Evolutionary conservation across 108 stramenopile species (phyloP), one percentile per base, ranked within the genome.

Genomic region (Epithemia pelagica): DNA sequence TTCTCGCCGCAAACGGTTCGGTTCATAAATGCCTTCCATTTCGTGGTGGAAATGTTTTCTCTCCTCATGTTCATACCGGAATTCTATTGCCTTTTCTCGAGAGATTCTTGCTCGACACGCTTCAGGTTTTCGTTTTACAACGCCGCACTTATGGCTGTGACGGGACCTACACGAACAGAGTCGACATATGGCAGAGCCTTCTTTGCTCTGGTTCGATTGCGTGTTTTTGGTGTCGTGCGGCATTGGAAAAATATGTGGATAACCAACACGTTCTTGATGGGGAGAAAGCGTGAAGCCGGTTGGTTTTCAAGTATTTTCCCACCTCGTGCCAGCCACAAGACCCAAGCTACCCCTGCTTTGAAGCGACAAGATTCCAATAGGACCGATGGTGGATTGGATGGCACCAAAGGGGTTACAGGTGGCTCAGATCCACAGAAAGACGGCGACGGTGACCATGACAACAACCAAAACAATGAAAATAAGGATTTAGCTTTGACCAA

Each of bases 211-310:
- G 53, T 86, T 54, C 76, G 77, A 15, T 73, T 94, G 30, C 76
- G 92, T 52, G 74, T 94, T 19, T 94, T 94, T 78, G 87, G 85
- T 20, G 64, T 89, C 25, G 81, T 94, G 26, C 86, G 92, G 25
- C 92, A 94, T 59, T 90, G 88, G 89, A 74, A 70, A 59, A 71
- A 80, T 23, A 75, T 76, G 71, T 78, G 79, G 77, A 61, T 84
- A 29, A 75, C 74, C 23, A 71, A 67, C 29, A 74, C 77, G 0
- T 77, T 77, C 30, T 28, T 55, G 52, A 66, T 52, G 52, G 46
- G 65, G 27, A 55, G 28, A 29, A 51, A 23, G 8, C 25, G 27
- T 15, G 26, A 30, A 2, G 5, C 65, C 2, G 52, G 54, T 1
- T 26, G 51, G 21, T 54, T 66, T 54, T 55, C 27, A 7, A 55